Percentiles rank a stretch among this genome's conserved stretches.
These are phyloP conservation scores for Tuber microsphaerosporum DNA, from an alignment of 495 filamentous ascomycete genomes.

Conservation along the genomic window DNA sequence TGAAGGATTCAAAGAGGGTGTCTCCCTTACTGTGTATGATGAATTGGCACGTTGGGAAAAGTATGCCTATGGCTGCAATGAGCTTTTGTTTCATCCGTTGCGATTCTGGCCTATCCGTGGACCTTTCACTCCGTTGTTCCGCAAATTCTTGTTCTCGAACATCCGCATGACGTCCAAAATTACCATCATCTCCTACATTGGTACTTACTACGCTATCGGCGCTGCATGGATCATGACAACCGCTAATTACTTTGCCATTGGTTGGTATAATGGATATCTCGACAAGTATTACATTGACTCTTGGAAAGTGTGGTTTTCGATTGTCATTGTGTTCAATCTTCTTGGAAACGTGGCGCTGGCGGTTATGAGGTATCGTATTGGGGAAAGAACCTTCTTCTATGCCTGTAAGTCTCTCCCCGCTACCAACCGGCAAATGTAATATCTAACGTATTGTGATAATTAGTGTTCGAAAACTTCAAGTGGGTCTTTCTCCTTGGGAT, in stretches of 20 bases:
- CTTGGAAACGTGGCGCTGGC: constrained; percentile 60
- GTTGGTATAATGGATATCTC: constrained; percentile 64
- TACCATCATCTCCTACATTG: constrained; percentile 75
- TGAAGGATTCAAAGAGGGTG: constrained; percentile 75
- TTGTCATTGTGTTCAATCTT: constrained; percentile 65
- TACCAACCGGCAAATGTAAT: neutral
- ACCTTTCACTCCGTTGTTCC: constrained; percentile 70
- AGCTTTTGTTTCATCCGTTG: constrained; percentile 70
- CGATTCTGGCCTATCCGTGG: constrained; percentile 57
- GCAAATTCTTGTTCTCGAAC: constrained; percentile 59
- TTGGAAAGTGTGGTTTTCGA: constrained; percentile 70
- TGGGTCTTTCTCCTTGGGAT: constrained; percentile 63
- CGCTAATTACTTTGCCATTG: constrained; percentile 70
- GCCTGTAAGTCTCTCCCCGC: constrained; percentile 33
- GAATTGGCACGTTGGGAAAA: constrained; percentile 79
- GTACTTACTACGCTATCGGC: constrained; percentile 79
- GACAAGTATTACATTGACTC: constrained; percentile 71
- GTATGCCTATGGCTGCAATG: constrained; percentile 82
- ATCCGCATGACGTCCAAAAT: constrained; percentile 73
- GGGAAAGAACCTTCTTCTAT: constrained; percentile 51
- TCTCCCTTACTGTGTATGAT: constrained; percentile 78
- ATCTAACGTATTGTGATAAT: constrained; percentile 2
- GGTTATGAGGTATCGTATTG: constrained; percentile 61
- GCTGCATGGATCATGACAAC: constrained; percentile 73
- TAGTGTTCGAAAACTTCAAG: constrained; percentile 66